phyloP scores from a whole-genome alignment of 495 filamentous ascomycete genomes.

The Xylaria scruposa region DNA sequence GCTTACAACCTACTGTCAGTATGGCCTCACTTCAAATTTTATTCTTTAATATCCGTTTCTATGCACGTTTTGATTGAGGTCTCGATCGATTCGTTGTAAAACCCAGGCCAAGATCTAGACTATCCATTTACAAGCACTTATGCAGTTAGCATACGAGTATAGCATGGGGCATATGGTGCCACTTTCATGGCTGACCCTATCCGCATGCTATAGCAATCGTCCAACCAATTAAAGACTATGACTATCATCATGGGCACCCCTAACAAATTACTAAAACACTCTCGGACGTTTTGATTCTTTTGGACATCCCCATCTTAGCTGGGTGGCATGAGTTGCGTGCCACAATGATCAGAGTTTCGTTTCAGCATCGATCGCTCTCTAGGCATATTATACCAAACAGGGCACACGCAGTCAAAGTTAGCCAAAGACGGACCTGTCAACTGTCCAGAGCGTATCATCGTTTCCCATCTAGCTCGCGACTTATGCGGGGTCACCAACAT shows the following conservation, averaged over 20 bases:
- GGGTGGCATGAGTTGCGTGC: conserved; percentile 6
- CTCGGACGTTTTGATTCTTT: conserved; percentile 3
- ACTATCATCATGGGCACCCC: not conserved
- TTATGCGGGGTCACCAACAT: conserved; percentile 21
- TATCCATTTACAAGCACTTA: conserved; percentile 3
- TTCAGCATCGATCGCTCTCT: not conserved
- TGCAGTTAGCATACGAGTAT: conserved; percentile 2
- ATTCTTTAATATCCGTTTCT: not conserved
- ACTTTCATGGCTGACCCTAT: conserved; percentile 18
- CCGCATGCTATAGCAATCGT: not conserved
- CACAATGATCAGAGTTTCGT: not conserved
- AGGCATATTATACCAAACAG: not conserved
- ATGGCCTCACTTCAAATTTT: not conserved
- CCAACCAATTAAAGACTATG: not conserved
- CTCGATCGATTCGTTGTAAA: conserved; percentile 6
- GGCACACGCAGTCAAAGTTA: not conserved
- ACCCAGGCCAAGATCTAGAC: not conserved
- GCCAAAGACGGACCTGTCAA: conserved; percentile 6
- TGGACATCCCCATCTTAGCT: not conserved
- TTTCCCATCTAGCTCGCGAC: conserved; percentile 11
- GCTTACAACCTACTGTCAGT: not conserved
- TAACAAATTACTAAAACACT: conserved; percentile 3
- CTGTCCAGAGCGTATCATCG: conserved; percentile 1
- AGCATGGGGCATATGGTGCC: conserved; percentile 10
- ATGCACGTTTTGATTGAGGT: not conserved